Base-by-base conservation (phyloP, 768 basidiomycete species). In the Arthromyces matolae region DNA sequence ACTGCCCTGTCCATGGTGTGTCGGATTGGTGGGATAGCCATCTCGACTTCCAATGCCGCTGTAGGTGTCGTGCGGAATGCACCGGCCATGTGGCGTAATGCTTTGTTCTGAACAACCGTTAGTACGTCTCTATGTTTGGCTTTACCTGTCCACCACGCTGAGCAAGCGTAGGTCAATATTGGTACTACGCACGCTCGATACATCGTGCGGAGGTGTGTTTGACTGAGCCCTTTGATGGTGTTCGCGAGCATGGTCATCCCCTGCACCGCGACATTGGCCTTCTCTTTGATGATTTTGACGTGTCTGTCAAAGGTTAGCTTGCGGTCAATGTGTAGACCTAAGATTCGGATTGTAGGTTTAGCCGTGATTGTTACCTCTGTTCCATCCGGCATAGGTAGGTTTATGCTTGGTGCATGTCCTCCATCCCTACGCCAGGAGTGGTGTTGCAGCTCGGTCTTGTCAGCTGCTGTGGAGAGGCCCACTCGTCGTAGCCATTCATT, bases 61-160 rank as follows among this genome's bases (percentile, higher is more conserved):
- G 59, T 61, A 1, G 62, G 65, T 1, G 64, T 62, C 1, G 69
- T 70, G 0, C 57, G 29, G 56, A 71, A 71, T 0, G 62, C 67
- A 0, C 64, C 66, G 19, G 64, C 66, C 0, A 71, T 69, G 0
- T 60, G 60, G 0, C 59, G 32, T 0, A 71, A 60, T 4, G 61
- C 65, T 0, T 49, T 14, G 19, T 60, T 54, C 45, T 71, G 69
- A 1, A 68, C 60, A 16, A 57, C 58, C 5, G 5, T 20, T 5
- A 42, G 16, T 20, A n/a, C n/a, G 36, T 8, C 8, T 9, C 8
- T 20, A 18, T 37, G 36, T 37, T 9, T 18, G 9, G 9, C 19
- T 18, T 37, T 37, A 37, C 36, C 36, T 18, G 8, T 37, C 36
- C 36, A 37, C 36, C 36, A 37, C 16, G 19, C 36, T 8, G 36